phyloP scores from a whole-genome alignment of 2,329 filamentous ascomycete genomes.

The Alternaria postmessia region DNA sequence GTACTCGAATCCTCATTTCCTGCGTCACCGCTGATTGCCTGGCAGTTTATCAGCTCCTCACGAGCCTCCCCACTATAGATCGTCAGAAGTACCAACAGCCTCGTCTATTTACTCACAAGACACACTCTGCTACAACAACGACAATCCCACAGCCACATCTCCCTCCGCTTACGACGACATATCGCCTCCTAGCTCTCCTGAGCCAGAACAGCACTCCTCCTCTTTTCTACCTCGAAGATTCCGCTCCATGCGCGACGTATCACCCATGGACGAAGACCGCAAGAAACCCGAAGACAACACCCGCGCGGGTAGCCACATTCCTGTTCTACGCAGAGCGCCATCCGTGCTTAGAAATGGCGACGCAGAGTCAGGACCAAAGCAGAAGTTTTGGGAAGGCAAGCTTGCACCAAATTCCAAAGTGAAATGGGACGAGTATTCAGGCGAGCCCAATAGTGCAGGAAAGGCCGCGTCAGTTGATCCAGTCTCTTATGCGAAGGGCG shows the following conservation, averaged over 20 bases:
- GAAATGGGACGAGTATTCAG: constrained; percentile 72
- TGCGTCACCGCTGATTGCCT: constrained; percentile 2
- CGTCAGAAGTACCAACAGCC: constrained; percentile 41
- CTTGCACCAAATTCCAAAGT: constrained; percentile 47
- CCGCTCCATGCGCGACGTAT: constrained; percentile 49
- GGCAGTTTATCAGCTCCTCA: constrained; percentile 34
- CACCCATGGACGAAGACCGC: constrained; percentile 51
- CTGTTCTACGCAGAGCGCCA: constrained; percentile 46
- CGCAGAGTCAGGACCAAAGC: constrained; percentile 24
- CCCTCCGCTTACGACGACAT: constrained; percentile 44
- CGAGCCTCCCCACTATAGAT: constrained; percentile 33
- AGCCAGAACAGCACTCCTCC: constrained; percentile 38
- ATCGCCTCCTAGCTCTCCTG: constrained; percentile 51
- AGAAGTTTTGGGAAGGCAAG: constrained; percentile 50
- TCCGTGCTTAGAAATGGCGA: constrained; percentile 29
- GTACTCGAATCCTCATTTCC: constrained; percentile 17
- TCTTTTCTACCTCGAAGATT: constrained; percentile 36
- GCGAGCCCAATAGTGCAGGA: constrained; percentile 65
- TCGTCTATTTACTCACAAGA: constrained; percentile 71
- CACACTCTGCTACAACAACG: constrained; percentile 51
- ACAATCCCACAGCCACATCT: constrained; percentile 26
- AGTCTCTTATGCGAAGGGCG: constrained; percentile 46
- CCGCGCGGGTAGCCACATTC: constrained; percentile 37
- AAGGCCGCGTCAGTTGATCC: constrained; percentile 66
- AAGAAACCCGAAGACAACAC: constrained; percentile 16